These are phyloP conservation scores for Diutina pseudorugosa DNA, from an alignment of 1,139 yeast genomes.

Conservation along the genomic window DNA sequence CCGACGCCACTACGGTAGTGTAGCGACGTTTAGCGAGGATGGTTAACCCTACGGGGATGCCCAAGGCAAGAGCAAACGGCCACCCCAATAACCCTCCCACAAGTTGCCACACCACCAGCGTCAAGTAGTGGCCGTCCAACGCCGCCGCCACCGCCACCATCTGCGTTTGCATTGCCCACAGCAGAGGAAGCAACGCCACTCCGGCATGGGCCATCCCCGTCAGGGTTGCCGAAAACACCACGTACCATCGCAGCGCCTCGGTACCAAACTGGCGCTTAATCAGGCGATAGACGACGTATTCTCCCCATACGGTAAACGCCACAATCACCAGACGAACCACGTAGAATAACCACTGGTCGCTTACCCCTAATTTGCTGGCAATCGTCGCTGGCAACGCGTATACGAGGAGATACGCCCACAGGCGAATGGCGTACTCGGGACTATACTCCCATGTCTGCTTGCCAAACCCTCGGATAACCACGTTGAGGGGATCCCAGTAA, in stretches of 20 bases:
- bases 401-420: slow-evolving; percentile 66
- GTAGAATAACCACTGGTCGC: slow-evolving; percentile 28
- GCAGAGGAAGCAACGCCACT: slow-evolving; percentile 75
- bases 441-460: slow-evolving; percentile 96
- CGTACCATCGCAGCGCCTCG: slow-evolving; percentile 45
- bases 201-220: slow-evolving; percentile 83
- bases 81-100: slow-evolving; percentile 78
- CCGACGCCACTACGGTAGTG: slow-evolving; percentile 5
- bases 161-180: slow-evolving; percentile 64
- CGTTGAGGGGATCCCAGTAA: slow-evolving; percentile 88
- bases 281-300: slow-evolving; percentile 35
- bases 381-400: slow-evolving; percentile 12
- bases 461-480: slow-evolving; percentile 70
- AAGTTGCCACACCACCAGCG: slow-evolving; percentile 22
- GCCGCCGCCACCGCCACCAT: slow-evolving; percentile 37
- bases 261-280: slow-evolving; percentile 22
- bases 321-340: slow-evolving; percentile 40
- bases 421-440: slow-evolving; percentile 78
- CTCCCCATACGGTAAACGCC: slow-evolving; percentile 43
- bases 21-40: slow-evolving; percentile 8
- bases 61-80: slow-evolving; percentile 74
- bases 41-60: slow-evolving; percentile 39
- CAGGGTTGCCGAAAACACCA: slow-evolving; percentile 30
- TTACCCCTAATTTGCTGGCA: slow-evolving; percentile 13
- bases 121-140: slow-evolving; percentile 11